Conservation (phyloP, 495 filamentous ascomycete species). For the Chlorociboria aeruginascens region DNA sequence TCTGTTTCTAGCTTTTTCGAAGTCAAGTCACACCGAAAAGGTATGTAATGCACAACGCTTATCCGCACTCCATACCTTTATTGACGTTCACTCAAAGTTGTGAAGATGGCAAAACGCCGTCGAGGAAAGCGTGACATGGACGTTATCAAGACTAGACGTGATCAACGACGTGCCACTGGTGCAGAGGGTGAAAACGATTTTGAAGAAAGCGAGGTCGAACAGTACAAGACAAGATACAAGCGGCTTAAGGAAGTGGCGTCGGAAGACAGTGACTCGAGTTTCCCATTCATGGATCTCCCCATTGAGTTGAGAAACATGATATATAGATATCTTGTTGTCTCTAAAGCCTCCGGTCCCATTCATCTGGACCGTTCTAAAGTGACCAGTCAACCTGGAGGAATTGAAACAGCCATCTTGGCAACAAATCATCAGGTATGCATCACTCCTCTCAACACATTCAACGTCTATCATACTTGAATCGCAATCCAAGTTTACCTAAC, state of each 20-base stretch:
- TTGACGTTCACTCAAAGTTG: no score
- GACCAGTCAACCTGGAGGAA: neutral
- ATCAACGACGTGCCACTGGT: neutral
- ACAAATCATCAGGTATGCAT: neutral
- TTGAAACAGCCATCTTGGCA: neutral
- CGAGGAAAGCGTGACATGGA: neutral
- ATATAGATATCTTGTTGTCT: constrained; percentile 1
- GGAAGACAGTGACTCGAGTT: neutral
- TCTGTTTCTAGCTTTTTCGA: no score
- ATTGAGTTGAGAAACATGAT: neutral
- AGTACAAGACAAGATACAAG: neutral
- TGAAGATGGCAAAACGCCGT: neutral
- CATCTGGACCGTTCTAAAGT: neutral
- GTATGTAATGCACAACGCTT: no score
- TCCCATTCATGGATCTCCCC: neutral
- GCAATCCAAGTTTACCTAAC: neutral
- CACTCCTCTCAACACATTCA: no score
- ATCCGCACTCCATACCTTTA: no score
- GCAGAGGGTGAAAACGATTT: neutral
- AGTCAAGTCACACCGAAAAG: no score
- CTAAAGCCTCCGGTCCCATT: neutral
- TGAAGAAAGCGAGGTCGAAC: neutral
- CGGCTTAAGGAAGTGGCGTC: neutral
- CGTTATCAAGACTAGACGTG: neutral
- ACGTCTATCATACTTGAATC: no score